phyloP scores from a whole-genome alignment of 306 rosid genomes.

The Fagus sylvatica region DNA sequence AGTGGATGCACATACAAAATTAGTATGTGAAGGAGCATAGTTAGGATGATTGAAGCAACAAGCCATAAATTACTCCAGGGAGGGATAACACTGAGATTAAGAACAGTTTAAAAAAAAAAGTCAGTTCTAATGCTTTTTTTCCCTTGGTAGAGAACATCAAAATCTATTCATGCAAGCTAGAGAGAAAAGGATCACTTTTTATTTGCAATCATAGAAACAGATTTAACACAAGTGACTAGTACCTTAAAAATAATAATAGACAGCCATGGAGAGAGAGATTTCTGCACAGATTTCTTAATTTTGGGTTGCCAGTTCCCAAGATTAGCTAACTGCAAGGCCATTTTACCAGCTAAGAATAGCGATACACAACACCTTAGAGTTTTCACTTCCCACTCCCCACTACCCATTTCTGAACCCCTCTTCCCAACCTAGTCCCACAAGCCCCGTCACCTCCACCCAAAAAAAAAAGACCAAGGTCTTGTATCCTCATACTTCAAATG shows the following conservation, averaged over 20 bases:
- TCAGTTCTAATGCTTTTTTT: constrained; percentile 2
- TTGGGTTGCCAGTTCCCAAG: neutral
- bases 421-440: neutral
- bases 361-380: neutral
- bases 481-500: neutral
- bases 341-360: too few species aligned
- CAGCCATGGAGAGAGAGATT: neutral
- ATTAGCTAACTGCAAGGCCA: neutral
- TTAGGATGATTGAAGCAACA: constrained; percentile 81
- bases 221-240: neutral
- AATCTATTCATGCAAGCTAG: neutral
- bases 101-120: constrained; percentile 5
- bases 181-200: neutral
- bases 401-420: neutral
- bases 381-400: neutral
- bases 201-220: neutral
- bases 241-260: neutral
- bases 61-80: constrained; percentile 99
- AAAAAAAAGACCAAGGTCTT: neutral
- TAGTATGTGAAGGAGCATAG: constrained; percentile 82
- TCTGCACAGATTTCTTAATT: neutral
- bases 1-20: constrained; percentile 91
- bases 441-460: neutral
- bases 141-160: neutral
- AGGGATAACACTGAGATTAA: constrained; percentile 72